Evolutionary conservation across 192 early-diverging fungal genomes (phyloP).

Genomic region (Phlyctochytrium arcticum): DNA sequence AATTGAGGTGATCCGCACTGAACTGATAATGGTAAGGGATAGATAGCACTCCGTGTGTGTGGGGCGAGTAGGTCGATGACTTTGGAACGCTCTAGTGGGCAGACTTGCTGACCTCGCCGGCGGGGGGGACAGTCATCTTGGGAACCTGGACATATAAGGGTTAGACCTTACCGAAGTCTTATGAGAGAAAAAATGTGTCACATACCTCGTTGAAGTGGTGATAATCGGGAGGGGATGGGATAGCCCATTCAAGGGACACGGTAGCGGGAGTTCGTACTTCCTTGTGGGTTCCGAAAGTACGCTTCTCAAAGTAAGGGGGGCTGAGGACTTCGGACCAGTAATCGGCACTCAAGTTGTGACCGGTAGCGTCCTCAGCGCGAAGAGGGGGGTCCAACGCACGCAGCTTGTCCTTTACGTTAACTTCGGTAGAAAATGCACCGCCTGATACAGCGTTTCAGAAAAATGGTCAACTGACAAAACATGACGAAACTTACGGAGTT

Average conservation of each 20-base stretch:
- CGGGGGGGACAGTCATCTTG: background rate
- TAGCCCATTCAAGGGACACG: constrained; percentile 47
- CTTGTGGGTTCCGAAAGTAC: constrained; percentile 44
- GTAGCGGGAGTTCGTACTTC: constrained; percentile 41
- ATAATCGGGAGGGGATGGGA: constrained; percentile 55
- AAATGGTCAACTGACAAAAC: background rate
- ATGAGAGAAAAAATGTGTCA: too few relatives aligned
- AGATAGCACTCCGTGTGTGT: too few relatives aligned
- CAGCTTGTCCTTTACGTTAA: constrained; percentile 42
- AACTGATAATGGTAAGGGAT: too few relatives aligned
- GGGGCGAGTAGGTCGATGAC: too few relatives aligned
- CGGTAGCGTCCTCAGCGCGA: constrained; percentile 34
- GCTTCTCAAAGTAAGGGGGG: constrained; percentile 51
- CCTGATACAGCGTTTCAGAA: constrained; percentile 22
- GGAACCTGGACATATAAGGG: constrained; percentile 1
- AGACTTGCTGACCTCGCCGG: background rate
- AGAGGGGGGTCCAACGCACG: constrained; percentile 49
- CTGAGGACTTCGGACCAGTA: constrained; percentile 49
- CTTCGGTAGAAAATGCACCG: constrained; percentile 38
- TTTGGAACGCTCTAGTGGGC: too few relatives aligned
- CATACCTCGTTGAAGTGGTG: constrained; percentile 53
- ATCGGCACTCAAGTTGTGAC: constrained; percentile 43
- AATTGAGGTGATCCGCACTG: too few relatives aligned
- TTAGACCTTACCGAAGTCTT: too few relatives aligned
- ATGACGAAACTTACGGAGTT: constrained; percentile 37